Base-by-base conservation (phyloP, 371 early-diverging fungal species). In the Mucor piriformis region DNA sequence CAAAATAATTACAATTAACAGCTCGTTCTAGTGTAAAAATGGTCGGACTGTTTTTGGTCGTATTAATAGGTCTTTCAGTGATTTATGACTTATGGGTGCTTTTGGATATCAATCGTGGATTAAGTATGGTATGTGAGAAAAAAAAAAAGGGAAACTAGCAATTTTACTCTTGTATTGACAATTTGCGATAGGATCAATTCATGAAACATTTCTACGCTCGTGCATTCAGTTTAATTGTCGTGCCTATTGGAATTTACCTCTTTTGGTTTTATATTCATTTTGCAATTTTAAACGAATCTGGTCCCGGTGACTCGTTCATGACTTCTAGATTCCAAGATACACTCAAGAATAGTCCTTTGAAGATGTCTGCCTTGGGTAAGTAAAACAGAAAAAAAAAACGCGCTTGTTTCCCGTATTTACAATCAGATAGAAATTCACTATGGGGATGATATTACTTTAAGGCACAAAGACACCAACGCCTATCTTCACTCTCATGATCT, bases 231-330 rank as follows among this genome's bases (percentile, higher is more conserved):
- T 77, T 98, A 44, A 93, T 98, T 50, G 47, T 87, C 10, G 49
- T 95, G 20, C 98, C 98, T 8, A 50, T 87, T 12, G 27, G 63
- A 38, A 63, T 97, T 12, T 98, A 97, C 66, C 60, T 89, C 35
- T 71, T 83, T 43, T 79, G 86, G 63, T 98, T 95, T 72, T 80
- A 82, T 57, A 58, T 95, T 11, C 98, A 98, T 75, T 96, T 94
- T 69, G 73, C 73, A 6, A 81, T 94, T 13, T 76, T 89, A 29
- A 81, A 67, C 11, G 80, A 83, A 53, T 88, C 89, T 56, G 99
- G 99, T 4, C 91, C 99, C 16, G 99, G 99, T 42, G 98, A 98
- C 70, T 83, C 82, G 2, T 97, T 95, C 72, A 96, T 96, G 93
- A 88, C 88, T 37, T 77, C 93, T 15, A 69, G 73, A 43, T 98